Percentiles rank a stretch among this genome's conserved stretches.
These are phyloP conservation scores for Botrytis deweyae DNA, from an alignment of 2,329 filamentous ascomycete genomes.

Conservation along the genomic window DNA sequence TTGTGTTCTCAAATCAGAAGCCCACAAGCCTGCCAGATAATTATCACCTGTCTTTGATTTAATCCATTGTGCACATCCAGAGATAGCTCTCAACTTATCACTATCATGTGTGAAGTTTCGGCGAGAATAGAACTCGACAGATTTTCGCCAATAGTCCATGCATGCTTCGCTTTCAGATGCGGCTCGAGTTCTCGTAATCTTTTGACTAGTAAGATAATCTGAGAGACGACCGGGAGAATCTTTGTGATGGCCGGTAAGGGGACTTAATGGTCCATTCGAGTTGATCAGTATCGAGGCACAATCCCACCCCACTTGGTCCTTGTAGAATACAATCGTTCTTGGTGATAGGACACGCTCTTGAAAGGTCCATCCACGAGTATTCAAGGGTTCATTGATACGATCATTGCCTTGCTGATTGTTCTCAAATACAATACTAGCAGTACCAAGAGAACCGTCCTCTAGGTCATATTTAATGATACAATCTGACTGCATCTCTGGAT, in stretches of 20 bases:
- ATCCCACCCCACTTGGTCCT: background rate
- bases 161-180: background rate
- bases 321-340: background rate
- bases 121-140: background rate
- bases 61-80: slow-evolving; percentile 9
- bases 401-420: background rate
- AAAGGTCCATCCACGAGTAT: slow-evolving; percentile 3
- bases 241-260: background rate
- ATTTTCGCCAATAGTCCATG: background rate
- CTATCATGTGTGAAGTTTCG: background rate
- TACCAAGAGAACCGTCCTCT: background rate
- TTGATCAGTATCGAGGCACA: slow-evolving; percentile 4
- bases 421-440: background rate
- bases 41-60: background rate
- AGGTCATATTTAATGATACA: background rate
- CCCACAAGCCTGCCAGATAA: background rate
- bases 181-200: background rate
- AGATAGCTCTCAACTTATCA: background rate
- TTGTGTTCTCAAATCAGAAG: background rate
- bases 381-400: background rate
- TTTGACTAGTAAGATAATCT: background rate
- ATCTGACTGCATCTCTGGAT: background rate
- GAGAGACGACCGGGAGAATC: background rate
- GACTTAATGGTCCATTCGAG: background rate
- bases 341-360: background rate